A percentile compares a stretch with the other conserved stretches of the same genome.
Evolutionary conservation across 768 basidiomycete species (phyloP).

Genomic region (Bullera alba): DNA sequence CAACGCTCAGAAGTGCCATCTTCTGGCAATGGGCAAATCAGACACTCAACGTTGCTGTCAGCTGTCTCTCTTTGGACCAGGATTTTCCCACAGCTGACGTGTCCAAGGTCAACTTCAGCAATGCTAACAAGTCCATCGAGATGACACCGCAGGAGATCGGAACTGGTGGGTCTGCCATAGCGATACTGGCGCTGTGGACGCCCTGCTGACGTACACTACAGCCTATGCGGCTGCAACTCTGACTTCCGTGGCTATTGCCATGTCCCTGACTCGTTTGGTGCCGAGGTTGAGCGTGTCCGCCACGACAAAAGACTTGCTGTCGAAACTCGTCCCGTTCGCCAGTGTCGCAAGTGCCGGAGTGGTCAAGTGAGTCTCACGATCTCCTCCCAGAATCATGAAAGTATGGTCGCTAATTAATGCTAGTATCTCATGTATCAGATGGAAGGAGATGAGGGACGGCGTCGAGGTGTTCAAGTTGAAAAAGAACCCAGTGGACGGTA

Average conservation of each 20-base stretch:
- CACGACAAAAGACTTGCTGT: conserved; percentile 31
- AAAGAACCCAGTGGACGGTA: conserved; percentile 20
- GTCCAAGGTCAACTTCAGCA: conserved; percentile 45
- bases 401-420: neutral
- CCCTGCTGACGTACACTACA: neutral
- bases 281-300: conserved; percentile 37
- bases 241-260: conserved; percentile 47
- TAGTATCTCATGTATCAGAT: conserved; percentile 46
- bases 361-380: conserved; percentile 44
- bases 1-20: conserved; percentile 36
- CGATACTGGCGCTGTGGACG: too few relatives aligned
- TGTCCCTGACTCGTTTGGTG: conserved; percentile 46
- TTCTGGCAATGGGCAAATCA: conserved; percentile 48
- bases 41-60: conserved; percentile 45
- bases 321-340: conserved; percentile 46
- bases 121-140: conserved; percentile 48
- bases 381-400: neutral
- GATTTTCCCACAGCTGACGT: conserved; percentile 1
- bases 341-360: conserved; percentile 48
- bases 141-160: conserved; percentile 47
- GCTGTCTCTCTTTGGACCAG: conserved; percentile 8
- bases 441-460: conserved; percentile 50
- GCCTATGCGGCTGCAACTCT: conserved; percentile 47
- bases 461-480: conserved; percentile 37
- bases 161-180: conserved; percentile 31